Base-by-base conservation (phyloP, 2,329 filamentous ascomycete species). In the Sclerotinia trifoliorum region DNA sequence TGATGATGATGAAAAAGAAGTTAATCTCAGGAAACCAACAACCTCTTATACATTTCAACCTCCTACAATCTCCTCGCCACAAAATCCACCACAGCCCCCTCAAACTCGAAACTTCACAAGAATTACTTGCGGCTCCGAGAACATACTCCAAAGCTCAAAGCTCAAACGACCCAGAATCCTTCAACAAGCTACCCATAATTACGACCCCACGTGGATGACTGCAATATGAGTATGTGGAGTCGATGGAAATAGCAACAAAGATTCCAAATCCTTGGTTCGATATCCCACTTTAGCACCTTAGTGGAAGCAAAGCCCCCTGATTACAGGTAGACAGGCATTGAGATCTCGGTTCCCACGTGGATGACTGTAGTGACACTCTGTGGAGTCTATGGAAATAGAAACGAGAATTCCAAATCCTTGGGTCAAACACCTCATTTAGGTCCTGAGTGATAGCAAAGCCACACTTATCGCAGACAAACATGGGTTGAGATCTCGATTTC, bases 141-240 rank as follows among this genome's bases (percentile, higher is more conserved):
- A 51, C 13, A 11, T 21, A 13, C 11, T 3, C 2, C 26, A 42
- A 60, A 60, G 24, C 24, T 46, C 60, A 62, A 51, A 42, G n/a
- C 29, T 26, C 29, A 63, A 39, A 51, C 32, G 21, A 29, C 46
- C 13, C 21, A 51, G 60, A 63, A 63, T 63, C 46, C 60, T 52
- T 21, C 46, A 39, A 63, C 51, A 11, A 49, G 48, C 7, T 13
- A 26, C 19, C 29, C 19, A 63, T 0, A 19, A 39, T 48, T 39
- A 32, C 19, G 46, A 17, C 46, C 60, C 48, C 29, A 63, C 60
- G 60, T 63, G 60, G 46, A 52, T 63, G 29, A 63, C 60, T 51
- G 26, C 21, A n/a, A 39, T 42, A 8, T 21, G 10, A 63, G 46
- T 51, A 6, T 63, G 21, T 21, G 46, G 21, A 26, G 46, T 39